phyloP scores from a whole-genome alignment of 1,284 basidiomycete species.

The Sanghuangporus baumii region DNA sequence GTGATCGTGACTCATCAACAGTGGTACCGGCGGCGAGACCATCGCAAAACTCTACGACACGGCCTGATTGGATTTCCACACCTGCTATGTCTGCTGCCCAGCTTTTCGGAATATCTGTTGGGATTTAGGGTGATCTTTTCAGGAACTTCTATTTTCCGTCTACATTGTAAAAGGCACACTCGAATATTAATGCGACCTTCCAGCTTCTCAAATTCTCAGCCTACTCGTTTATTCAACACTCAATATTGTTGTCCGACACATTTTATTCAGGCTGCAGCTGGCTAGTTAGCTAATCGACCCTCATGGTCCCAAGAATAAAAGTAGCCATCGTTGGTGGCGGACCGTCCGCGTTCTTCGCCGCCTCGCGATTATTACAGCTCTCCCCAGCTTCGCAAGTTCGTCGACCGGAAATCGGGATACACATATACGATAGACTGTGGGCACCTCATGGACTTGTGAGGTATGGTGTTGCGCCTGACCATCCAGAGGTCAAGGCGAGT shows the following conservation, averaged over 20 bases:
- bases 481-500: conserved; percentile 92
- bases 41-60: no score
- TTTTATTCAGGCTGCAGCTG: no score
- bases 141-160: no score
- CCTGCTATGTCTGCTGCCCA: no score
- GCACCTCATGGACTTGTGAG: conserved; percentile 93
- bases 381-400: conserved; percentile 39
- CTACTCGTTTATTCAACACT: not conserved
- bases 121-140: no score
- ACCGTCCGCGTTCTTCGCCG: conserved; percentile 94
- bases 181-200: not conserved
- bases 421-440: conserved; percentile 92
- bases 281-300: not conserved
- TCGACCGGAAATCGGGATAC: conserved; percentile 52
- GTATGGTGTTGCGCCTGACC: conserved; percentile 97
- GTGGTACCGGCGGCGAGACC: no score
- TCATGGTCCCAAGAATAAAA: conserved; percentile 31
- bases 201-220: not conserved
- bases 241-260: not conserved
- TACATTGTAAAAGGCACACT: no score
- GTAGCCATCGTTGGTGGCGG: conserved; percentile 86
- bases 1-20: not conserved
- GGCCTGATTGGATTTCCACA: no score
- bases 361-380: conserved; percentile 71
- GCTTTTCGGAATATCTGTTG: no score